phyloP scores from a whole-genome alignment of 176 grass and related monocot species.

The Rhynchospora tenuis region DNA sequence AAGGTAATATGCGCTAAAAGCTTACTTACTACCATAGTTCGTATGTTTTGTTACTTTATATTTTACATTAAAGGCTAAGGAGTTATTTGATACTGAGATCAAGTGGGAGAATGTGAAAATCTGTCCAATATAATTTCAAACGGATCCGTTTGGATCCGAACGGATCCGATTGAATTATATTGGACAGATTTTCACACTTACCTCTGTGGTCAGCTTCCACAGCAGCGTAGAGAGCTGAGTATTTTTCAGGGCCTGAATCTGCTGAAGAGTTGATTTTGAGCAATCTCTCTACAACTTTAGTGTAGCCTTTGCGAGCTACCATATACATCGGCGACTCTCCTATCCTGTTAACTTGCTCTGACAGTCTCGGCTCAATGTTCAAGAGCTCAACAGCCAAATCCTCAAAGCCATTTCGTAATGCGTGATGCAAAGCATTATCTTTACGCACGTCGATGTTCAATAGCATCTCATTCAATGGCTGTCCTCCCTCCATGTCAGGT shows the following conservation, averaged over 20 bases:
- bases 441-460: not conserved
- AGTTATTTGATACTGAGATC: too few relatives aligned
- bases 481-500: not conserved
- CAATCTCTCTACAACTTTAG: not conserved
- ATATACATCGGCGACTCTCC: slow-evolving; percentile 1
- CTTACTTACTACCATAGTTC: too few relatives aligned
- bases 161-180: too few relatives aligned
- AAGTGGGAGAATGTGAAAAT: too few relatives aligned
- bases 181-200: too few relatives aligned
- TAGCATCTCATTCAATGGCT: not conserved
- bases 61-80: too few relatives aligned
- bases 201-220: not conserved
- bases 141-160: too few relatives aligned
- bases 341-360: not conserved
- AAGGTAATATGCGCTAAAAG: too few relatives aligned
- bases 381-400: not conserved
- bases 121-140: too few relatives aligned
- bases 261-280: not conserved
- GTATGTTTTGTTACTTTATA: too few relatives aligned
- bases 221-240: not conserved
- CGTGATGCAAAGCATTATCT: slow-evolving; percentile 3
- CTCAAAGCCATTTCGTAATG: not conserved
- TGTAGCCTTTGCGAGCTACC: not conserved
- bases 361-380: not conserved
- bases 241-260: not conserved